phyloP scores from a whole-genome alignment of 495 filamentous ascomycete species.

The Evansstolkia leycettana region DNA sequence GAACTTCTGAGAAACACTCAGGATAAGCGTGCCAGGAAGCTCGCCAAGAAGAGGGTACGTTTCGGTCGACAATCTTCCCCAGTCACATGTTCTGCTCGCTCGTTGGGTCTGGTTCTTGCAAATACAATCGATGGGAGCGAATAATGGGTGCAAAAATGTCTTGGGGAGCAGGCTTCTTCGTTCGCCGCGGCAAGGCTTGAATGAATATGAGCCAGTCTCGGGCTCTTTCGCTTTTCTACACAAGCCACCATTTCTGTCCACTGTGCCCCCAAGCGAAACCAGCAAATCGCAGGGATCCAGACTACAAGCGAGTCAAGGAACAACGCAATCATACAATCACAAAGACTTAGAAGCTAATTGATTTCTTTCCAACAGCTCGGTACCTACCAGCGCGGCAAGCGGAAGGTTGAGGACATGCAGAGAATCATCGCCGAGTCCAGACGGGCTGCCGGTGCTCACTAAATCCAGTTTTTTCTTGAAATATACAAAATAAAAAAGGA shows the following conservation, averaged over 20 bases:
- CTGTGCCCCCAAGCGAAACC: too few species aligned
- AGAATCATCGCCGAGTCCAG: slow-evolving; percentile 94
- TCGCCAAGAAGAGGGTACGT: slow-evolving; percentile 95
- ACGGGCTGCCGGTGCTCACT: slow-evolving; percentile 54
- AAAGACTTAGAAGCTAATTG: too few species aligned
- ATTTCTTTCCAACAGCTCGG: slow-evolving; percentile 52
- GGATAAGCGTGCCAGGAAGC: slow-evolving; percentile 98
- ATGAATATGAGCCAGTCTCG: too few species aligned
- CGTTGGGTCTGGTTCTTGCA: slow-evolving; percentile 1
- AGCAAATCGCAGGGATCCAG: too few species aligned
- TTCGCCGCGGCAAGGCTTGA: too few species aligned
- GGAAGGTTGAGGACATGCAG: slow-evolving; percentile 97
- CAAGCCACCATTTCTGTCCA: too few species aligned
- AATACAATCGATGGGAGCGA: not conserved
- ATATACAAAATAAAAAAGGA: slow-evolving; percentile 9
- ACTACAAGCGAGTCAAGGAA: too few species aligned
- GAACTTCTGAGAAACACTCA: slow-evolving; percentile 97
- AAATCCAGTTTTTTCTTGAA: slow-evolving; percentile 32
- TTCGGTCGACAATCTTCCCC: not conserved
- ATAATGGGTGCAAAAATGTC: too few species aligned
- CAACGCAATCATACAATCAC: too few species aligned
- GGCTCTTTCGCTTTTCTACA: too few species aligned
- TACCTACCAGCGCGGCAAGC: slow-evolving; percentile 94
- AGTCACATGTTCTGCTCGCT: not conserved
- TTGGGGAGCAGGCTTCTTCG: too few species aligned